phyloP scores from a whole-genome alignment of 2,329 filamentous ascomycete genomes.

The Zarea fungicola region DNA sequence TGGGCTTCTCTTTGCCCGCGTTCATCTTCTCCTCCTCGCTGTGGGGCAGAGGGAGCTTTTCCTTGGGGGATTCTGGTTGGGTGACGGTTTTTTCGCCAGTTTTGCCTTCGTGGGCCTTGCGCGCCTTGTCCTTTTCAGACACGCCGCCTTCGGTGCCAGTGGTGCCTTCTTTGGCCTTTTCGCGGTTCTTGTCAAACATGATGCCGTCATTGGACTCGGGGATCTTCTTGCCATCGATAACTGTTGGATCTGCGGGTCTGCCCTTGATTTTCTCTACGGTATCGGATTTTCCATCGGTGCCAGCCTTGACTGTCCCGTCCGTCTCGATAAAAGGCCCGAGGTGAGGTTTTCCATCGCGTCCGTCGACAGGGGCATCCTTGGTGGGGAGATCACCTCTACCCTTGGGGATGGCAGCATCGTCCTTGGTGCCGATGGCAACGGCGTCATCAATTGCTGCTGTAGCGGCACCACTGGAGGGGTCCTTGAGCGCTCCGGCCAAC shows the following conservation, averaged over 20 bases:
- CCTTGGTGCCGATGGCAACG: slow-evolving; percentile 18
- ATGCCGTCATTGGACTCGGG: slow-evolving; percentile 70
- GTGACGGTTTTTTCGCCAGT: slow-evolving; percentile 64
- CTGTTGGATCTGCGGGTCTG: slow-evolving; percentile 45
- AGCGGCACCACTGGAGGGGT: slow-evolving; percentile 10
- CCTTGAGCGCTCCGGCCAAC: slow-evolving; percentile 37
- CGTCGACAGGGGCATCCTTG: slow-evolving; percentile 85
- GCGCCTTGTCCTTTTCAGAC: slow-evolving; percentile 76
- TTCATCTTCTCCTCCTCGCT: slow-evolving; percentile 69
- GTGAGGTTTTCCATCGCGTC: slow-evolving; percentile 89
- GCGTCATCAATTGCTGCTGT: neutral
- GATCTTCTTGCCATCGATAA: slow-evolving; percentile 56
- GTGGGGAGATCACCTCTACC: slow-evolving; percentile 36
- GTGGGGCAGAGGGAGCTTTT: slow-evolving; percentile 74
- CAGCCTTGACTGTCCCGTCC: slow-evolving; percentile 28
- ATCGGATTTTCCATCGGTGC: slow-evolving; percentile 22
- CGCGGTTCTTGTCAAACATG: slow-evolving; percentile 82
- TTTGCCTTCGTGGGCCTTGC: slow-evolving; percentile 61
- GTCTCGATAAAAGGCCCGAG: slow-evolving; percentile 72
- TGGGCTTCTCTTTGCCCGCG: slow-evolving; percentile 33
- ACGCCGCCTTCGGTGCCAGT: slow-evolving; percentile 87
- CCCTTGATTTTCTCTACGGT: slow-evolving; percentile 40
- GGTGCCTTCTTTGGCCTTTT: slow-evolving; percentile 74
- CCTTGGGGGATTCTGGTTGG: slow-evolving; percentile 77
- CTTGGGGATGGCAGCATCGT: slow-evolving; percentile 25